Base-by-base conservation (phyloP, 345 rosid genomes). In the Carallia brachiata region DNA sequence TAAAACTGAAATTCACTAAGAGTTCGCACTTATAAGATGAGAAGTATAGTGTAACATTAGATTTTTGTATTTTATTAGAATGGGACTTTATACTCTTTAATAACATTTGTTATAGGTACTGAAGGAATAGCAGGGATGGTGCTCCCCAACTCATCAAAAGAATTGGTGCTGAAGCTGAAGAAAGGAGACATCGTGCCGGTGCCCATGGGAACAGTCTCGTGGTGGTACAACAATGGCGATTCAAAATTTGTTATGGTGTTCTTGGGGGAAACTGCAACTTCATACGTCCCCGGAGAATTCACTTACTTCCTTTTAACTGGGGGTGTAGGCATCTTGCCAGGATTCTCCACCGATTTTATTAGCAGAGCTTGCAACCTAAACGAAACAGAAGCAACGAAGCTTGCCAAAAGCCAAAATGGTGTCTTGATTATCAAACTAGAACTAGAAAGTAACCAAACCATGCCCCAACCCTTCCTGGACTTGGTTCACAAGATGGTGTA, bases 171-270 rank as follows among this genome's bases (percentile, higher is more conserved):
- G 5, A 62, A 59, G 7, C 68, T 83, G 1, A 53, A 37, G 39
- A 80, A 67, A 44, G 84, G 86, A 30, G 80, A 75, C 31, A 7
- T 75, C 0, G 61, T 83, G 31, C 74, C 78, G 0, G 27, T 80
- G 2, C 82, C 84, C 0, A 6, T 28, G 0, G 82, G 80, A 67
- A 7, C 65, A 36, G 28, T 65, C 18, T 80, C 86, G 6, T 79
- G 83, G 81, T 83, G 86, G 86, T 78, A 67, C 55, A 80, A 83
- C 18, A n/a, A 65, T 68, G 78, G 80, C 36, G 54, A 62, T 39
- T 66, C 75, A 0, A 73, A 80, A 13, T 4, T 80, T 3, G 62
- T 73, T 2, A 65, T 80, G 0, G 60, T 67, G 6, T 83, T 83
- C 72, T 1, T 80, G 1, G 86, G 77, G 1, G 75, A 83, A 30